A percentile compares a stretch with the other conserved stretches of the same genome.
phyloP scores from a whole-genome alignment of 140 eudicot genomes.

The Cichorium intybus region DNA sequence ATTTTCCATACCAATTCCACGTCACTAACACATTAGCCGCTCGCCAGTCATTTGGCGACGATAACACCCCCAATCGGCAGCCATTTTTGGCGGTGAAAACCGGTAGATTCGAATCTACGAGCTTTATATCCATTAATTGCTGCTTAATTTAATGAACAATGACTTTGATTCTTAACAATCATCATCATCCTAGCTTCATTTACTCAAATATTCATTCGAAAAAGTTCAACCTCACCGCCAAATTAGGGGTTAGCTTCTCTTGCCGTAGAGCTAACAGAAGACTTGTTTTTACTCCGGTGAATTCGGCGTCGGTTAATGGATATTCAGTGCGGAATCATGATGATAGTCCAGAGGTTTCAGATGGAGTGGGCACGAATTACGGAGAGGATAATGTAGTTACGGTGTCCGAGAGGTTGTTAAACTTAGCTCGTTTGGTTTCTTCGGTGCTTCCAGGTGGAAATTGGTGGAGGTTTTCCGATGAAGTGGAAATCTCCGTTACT shows the following conservation, averaged over 20 bases:
- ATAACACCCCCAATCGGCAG: constrained; percentile 7
- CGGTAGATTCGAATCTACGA: constrained; percentile 8
- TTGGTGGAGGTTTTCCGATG: constrained; percentile 77
- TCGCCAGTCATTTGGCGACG: constrained; percentile 31
- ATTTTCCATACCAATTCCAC: constrained; percentile 17
- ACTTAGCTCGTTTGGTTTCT: constrained; percentile 30
- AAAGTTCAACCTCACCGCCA: constrained; percentile 13
- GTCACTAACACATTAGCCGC: constrained; percentile 29
- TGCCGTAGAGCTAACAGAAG: constrained; percentile 11
- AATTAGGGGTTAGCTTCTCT: neutral
- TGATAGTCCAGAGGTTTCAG: constrained; percentile 17
- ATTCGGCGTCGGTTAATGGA: constrained; percentile 57
- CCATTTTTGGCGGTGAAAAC: constrained; percentile 7
- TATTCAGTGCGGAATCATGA: constrained; percentile 30
- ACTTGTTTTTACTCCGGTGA: constrained; percentile 23
- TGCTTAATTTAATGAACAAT: constrained; percentile 29
- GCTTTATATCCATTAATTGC: constrained; percentile 4
- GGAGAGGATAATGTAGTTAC: constrained; percentile 16
- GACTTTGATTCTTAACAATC: constrained; percentile 42
- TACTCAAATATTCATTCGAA: constrained; percentile 6
- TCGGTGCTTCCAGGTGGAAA: constrained; percentile 75
- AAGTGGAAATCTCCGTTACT: constrained; percentile 39
- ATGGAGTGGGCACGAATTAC: constrained; percentile 6
- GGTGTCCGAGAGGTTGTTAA: constrained; percentile 44
- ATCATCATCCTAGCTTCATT: constrained; percentile 30